phyloP scores from a whole-genome alignment of 2,329 filamentous ascomycete species.

The Venturia pyrina region DNA sequence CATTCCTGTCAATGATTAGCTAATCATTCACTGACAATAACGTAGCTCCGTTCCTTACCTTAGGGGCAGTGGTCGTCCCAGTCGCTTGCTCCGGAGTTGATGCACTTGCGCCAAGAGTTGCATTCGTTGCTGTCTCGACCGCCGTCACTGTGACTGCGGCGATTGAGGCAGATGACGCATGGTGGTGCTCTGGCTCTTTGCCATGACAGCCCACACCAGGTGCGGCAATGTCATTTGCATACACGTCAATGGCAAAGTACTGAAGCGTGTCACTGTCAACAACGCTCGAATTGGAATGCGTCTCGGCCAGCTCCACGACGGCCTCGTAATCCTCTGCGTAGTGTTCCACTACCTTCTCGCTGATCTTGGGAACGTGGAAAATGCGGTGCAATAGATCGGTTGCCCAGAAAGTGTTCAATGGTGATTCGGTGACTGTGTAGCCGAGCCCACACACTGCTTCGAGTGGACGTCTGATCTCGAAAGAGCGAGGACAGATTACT shows the following conservation, averaged over 20 bases:
- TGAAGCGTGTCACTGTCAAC: slow-evolving; percentile 54
- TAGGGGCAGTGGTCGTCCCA: background rate
- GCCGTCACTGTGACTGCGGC: background rate
- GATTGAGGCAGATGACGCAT: background rate
- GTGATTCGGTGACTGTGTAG: slow-evolving; percentile 48
- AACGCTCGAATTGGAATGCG: slow-evolving; percentile 38
- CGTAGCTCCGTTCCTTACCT: background rate
- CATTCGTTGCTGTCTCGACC: too few species aligned
- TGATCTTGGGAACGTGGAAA: slow-evolving; percentile 51
- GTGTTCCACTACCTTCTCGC: slow-evolving; percentile 51
- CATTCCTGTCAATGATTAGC: background rate
- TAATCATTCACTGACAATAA: background rate
- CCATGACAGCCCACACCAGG: slow-evolving; percentile 55
- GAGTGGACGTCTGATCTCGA: slow-evolving; percentile 46
- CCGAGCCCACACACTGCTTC: slow-evolving; percentile 51
- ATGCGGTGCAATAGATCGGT: slow-evolving; percentile 58
- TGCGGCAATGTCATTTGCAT: slow-evolving; percentile 54
- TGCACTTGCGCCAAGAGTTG: too few species aligned
- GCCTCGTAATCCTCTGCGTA: slow-evolving; percentile 50
- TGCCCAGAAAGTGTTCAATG: slow-evolving; percentile 54
- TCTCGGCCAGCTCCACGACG: slow-evolving; percentile 42
- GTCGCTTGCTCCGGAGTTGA: background rate
- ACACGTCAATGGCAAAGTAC: slow-evolving; percentile 60
- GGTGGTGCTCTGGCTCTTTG: slow-evolving; percentile 4
- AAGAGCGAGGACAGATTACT: slow-evolving; percentile 58